Evolutionary conservation across 176 grass and related monocot species (phyloP).

Genomic region (Zoysia japonica): DNA sequence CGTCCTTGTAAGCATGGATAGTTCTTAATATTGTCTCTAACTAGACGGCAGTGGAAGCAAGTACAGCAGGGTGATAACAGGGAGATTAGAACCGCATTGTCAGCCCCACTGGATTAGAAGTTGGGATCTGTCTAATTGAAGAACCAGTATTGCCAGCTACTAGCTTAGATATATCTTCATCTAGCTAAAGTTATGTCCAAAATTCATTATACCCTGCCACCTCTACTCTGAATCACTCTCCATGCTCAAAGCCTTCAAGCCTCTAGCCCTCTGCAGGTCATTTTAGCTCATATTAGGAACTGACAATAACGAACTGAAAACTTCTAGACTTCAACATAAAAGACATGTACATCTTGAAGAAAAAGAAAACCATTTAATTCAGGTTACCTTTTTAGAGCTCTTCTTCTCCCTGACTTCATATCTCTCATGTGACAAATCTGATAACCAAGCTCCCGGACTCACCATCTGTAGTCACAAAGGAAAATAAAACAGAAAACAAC

Average conservation of each 20-base stretch:
- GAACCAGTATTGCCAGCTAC: slow-evolving; percentile 17
- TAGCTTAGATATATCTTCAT: slow-evolving; percentile 19
- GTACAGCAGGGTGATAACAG: slow-evolving; percentile 10
- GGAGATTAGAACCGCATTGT: neutral
- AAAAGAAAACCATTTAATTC: neutral
- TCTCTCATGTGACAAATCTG: slow-evolving; percentile 91
- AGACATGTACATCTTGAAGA: neutral
- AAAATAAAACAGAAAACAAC: slow-evolving; percentile 3
- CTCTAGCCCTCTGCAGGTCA: slow-evolving; percentile 74
- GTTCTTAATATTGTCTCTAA: slow-evolving; percentile 25
- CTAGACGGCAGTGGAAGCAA: neutral
- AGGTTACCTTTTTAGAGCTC: slow-evolving; percentile 74
- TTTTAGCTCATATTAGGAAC: slow-evolving; percentile 12
- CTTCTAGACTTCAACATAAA: neutral
- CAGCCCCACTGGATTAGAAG: slow-evolving; percentile 30
- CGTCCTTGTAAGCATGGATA: neutral
- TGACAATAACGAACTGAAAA: neutral
- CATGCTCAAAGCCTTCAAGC: slow-evolving; percentile 91
- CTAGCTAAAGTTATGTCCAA: slow-evolving; percentile 24
- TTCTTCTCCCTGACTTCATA: slow-evolving; percentile 99
- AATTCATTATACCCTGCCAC: neutral
- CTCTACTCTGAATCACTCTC: slow-evolving; percentile 90
- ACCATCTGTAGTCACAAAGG: slow-evolving; percentile 54
- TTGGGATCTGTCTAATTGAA: slow-evolving; percentile 28
- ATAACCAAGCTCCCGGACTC: slow-evolving; percentile 90